Evolutionary conservation across 352 stramenopile species (phyloP).

Genomic region (Pseudoperonospora humuli): DNA sequence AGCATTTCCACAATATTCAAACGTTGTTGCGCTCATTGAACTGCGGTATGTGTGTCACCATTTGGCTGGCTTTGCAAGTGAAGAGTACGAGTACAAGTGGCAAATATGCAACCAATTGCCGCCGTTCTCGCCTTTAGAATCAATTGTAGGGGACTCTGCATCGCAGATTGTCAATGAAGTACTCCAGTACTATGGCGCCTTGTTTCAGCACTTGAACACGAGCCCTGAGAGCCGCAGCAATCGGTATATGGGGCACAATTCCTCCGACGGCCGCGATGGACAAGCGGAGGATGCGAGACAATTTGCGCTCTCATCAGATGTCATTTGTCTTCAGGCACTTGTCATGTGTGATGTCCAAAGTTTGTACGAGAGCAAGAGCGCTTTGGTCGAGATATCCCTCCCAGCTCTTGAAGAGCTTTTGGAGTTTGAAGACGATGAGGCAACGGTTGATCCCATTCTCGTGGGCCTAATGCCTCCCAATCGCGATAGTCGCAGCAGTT

Average conservation of each 20-base stretch:
- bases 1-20: conserved; percentile 56
- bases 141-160: conserved; percentile 47
- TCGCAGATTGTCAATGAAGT: conserved; percentile 70
- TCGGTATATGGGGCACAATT: conserved; percentile 27
- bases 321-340: conserved; percentile 55
- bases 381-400: conserved; percentile 51
- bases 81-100: conserved; percentile 60
- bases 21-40: conserved; percentile 67
- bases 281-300: conserved; percentile 5
- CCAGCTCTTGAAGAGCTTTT: conserved; percentile 62
- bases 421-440: conserved; percentile 74
- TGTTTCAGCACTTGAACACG: conserved; percentile 58
- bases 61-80: conserved; percentile 52
- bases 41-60: conserved; percentile 80
- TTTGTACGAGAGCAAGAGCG: conserved; percentile 71
- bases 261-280: background rate
- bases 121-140: conserved; percentile 30
- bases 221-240: conserved; percentile 37
- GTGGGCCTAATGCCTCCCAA: conserved; percentile 30
- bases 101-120: conserved; percentile 65
- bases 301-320: conserved; percentile 46
- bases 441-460: conserved; percentile 38
- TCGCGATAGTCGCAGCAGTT: conserved; percentile 32
- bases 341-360: conserved; percentile 76
- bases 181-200: conserved; percentile 59